Base-by-base conservation (phyloP, 2,329 filamentous ascomycete genomes). In the Aspergillus udagawae region DNA sequence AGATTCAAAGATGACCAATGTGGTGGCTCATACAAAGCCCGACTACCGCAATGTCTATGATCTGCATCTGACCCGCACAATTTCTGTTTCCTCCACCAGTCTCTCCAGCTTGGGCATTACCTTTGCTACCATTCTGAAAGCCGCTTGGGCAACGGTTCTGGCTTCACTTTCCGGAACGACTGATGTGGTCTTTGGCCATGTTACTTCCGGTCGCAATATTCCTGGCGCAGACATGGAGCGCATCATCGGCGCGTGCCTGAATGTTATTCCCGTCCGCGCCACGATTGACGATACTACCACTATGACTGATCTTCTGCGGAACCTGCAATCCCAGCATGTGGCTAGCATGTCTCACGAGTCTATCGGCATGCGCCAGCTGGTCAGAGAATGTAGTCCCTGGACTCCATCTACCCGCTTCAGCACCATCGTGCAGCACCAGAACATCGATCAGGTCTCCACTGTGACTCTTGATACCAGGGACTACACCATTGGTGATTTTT, bases 181-280 rank as follows among this genome's bases (percentile, higher is more conserved):
- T 7, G 83, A 86, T 42, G 77, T 86, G 6, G 74, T 84, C 6
- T 85, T 86, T 57, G 83, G 83, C 5, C 80, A 84, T 61, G 65
- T 81, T 1, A 72, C 83, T n/a, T 77, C 80, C 20, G 80, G 80
- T 1, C 78, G 79, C 25, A 77, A 79, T 55, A 65, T 78, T 1
- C 67, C 70, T 2, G 70, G 80, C 2, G 68, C 73, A 0, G 72
- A 53, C 9, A 51, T 67, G 6, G 63, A 66, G 6, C n/a, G 54
- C 7, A 57, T 65, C 3, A 41, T 65, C 17, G 67, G 67, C 1
- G 58, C 60, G 1, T 68, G 63, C 35, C 23, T 67, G 1, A 67
- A 67, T 45, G 59, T 65, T 8, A 51, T 63, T 2, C 66, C 67
- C 10, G 62, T 65, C 1, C 54, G 65, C 3, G 53, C 62, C n/a